These are phyloP conservation scores for Eimeria necatrix DNA, from an alignment of 169 alveolate species.

Conservation along the genomic window DNA sequence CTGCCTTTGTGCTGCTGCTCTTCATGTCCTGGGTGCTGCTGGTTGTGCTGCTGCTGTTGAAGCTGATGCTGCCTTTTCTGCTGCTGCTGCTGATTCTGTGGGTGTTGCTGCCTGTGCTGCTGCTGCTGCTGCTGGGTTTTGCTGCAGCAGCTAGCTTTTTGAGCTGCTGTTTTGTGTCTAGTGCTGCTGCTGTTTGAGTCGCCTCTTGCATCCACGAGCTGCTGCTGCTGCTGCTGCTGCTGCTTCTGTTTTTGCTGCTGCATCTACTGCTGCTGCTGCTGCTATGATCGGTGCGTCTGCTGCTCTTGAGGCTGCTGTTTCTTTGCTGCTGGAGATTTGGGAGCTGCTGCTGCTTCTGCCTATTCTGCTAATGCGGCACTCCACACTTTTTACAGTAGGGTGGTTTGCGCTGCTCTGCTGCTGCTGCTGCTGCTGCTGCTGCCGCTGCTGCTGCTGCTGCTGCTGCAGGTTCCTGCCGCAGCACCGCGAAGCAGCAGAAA, in stretches of 20 bases:
- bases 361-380: too few relatives aligned
- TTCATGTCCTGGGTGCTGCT: neutral
- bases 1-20: neutral
- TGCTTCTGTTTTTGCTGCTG: neutral
- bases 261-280: too few relatives aligned
- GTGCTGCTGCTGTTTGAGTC: neutral
- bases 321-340: too few relatives aligned
- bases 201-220: neutral
- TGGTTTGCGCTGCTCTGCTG: neutral
- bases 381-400: too few relatives aligned
- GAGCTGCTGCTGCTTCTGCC: too few relatives aligned
- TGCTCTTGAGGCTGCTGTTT: too few relatives aligned
- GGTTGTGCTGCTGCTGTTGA: neutral
- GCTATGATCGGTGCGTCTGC: too few relatives aligned
- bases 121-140: neutral
- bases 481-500: neutral
- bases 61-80: neutral
- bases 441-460: conserved; percentile 15
- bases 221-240: conserved; percentile 31
- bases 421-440: conserved; percentile 1
- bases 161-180: neutral
- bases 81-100: conserved; percentile 6
- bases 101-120: neutral
- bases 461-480: conserved; percentile 29
- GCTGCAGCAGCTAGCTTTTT: neutral